Conservation (phyloP, 139 green algal genomes). For the Asterochloris erici region DNA sequence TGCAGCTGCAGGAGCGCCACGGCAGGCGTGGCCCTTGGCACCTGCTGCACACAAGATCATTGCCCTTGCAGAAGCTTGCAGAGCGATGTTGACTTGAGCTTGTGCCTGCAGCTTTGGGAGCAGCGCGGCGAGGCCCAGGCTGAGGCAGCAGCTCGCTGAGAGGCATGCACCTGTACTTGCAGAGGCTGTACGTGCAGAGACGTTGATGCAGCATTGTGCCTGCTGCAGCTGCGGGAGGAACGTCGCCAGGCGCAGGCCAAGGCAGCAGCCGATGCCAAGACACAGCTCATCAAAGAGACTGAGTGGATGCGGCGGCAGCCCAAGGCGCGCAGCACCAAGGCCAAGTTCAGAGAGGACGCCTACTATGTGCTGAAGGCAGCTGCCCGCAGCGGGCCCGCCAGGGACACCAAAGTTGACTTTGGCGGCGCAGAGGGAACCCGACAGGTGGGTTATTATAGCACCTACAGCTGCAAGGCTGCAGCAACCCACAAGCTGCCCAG, state of each 20-base stretch:
- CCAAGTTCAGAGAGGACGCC: background rate
- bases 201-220: too few species aligned
- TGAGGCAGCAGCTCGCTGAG: too few species aligned
- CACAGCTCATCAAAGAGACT: constrained; percentile 57
- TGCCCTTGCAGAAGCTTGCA: too few species aligned
- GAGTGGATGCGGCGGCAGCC: constrained; percentile 83
- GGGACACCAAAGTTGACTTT: constrained; percentile 49
- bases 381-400: constrained; percentile 31
- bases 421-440: constrained; percentile 30
- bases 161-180: too few species aligned
- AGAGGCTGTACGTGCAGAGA: too few species aligned
- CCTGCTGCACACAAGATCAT: too few species aligned
- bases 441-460: constrained; percentile 17
- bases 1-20: too few species aligned
- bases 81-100: too few species aligned
- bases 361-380: constrained; percentile 60
- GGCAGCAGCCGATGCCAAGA: constrained; percentile 54
- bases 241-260: constrained; percentile 49
- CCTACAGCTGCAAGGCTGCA: background rate
- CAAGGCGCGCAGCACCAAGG: constrained; percentile 57
- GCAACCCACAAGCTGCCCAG: too few species aligned
- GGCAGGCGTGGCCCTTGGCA: too few species aligned
- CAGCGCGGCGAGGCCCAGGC: too few species aligned
- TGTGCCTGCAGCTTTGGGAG: too few species aligned
- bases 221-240: constrained; percentile 37